Base-by-base conservation (phyloP, 257 asterid species). In the Capsicum baccatum region DNA sequence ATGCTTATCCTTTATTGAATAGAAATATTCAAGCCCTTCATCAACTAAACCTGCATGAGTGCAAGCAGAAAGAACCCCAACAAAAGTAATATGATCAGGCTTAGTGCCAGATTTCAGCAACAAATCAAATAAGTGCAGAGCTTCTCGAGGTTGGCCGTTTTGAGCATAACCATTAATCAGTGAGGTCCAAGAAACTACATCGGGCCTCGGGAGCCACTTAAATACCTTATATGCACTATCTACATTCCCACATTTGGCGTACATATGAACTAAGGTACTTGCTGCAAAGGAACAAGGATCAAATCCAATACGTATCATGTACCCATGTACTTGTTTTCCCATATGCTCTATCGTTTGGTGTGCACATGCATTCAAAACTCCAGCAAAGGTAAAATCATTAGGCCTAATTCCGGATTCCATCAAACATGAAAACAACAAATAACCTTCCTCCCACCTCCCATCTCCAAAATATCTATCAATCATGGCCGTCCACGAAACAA, bases 211-310 rank as follows among this genome's bases (percentile, higher is more conserved):
- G 13, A 93, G 88, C 83, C 67, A 68, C 17, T 87, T 87, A 85
- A 92, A 92, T 13, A 92, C 92, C 67, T 63, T 90, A 78, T 86
- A 81, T 9, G 97, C 97, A 83, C 16, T 85, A 83, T 89, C 95
- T 3, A 91, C 86, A 5, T 90, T 92, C 12, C 97, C 97, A 64
- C 96, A 93, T 68, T 93, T 93, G 52, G 95, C 79, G 55, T 93
- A 93, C 97, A 92, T 89, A 86, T 94, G 98, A 86, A 94, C 94
- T 70, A 92, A 94, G 67, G 98, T 88, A 73, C 98, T 91, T 6
- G 91, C 93, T 68, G 94, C 95, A 86, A 90, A 94, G 1, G 98
- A 92, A 79, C 52, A 68, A 6, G 95, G 94, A 85, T 91, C 90
- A 79, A 91, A 93, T 62, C 93, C 93, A 16, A 84, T 79, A 19